phyloP scores from a whole-genome alignment of 768 basidiomycete genomes.

The Gymnopilus junonius region DNA sequence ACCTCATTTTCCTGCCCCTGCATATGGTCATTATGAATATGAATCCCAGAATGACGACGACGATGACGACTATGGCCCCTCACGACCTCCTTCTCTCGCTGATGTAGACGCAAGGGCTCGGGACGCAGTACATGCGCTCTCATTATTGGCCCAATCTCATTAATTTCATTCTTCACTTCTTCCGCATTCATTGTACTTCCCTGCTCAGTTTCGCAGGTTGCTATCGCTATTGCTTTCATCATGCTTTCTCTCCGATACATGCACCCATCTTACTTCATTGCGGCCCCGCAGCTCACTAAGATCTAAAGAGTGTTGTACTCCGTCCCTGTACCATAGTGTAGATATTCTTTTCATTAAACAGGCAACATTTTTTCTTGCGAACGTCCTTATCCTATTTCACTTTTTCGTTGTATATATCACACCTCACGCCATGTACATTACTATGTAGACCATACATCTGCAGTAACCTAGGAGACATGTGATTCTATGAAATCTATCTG shows the following conservation, averaged over 20 bases:
- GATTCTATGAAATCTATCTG: not conserved
- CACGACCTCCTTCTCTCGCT: conserved; percentile 3
- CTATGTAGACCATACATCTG: not conserved
- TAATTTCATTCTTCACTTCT: not conserved
- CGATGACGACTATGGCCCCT: conserved; percentile 10
- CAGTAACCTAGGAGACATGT: not conserved
- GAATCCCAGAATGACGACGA: conserved; percentile 18
- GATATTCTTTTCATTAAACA: too few species aligned
- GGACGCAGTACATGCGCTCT: conserved; percentile 27
- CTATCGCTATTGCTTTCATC: not conserved
- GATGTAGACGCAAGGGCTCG: conserved; percentile 20
- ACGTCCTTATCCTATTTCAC: not conserved
- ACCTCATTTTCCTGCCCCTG: conserved; percentile 31
- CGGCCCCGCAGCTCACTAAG: not conserved
- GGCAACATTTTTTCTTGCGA: not conserved
- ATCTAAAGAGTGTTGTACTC: not conserved
- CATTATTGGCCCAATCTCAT: conserved; percentile 23
- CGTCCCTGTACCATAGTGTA: not conserved
- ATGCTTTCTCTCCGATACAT: conserved; percentile 4
- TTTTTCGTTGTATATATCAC: not conserved
- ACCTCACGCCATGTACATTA: not conserved
- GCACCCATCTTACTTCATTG: not conserved
- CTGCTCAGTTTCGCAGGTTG: not conserved
- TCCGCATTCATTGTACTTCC: not conserved
- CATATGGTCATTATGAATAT: conserved; percentile 13